Evolutionary conservation across 2,329 filamentous ascomycete species (phyloP), one percentile per base, ranked within the genome.

Genomic region (Exophiala sideris): DNA sequence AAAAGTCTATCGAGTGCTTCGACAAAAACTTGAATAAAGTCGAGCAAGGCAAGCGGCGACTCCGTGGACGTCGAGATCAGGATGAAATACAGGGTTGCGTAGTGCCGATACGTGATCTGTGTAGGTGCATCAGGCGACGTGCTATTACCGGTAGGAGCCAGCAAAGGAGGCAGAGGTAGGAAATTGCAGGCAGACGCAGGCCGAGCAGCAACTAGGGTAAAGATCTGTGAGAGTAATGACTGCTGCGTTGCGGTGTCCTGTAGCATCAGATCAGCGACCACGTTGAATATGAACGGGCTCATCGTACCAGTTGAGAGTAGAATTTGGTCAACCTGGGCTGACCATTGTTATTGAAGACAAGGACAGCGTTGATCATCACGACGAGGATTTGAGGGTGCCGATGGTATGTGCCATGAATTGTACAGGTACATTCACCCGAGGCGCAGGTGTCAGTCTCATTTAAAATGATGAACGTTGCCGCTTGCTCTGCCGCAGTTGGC

Each of bases 321-420:
- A 99, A 99, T 68, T 97, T 97, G 65, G 92, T 97, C 70, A 99
- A 81, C 52, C 94, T 87, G 35, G 94, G 92, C 74, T 99, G 92
- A 61, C 94, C 94, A 66, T 92, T 90, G 77, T 96, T 96, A 69
- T 99, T 99, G 79, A 99, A 99, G 70, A 99, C 92, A 62, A 99
- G 80, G 58, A 99, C 92, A 32, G 95, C 94, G 79, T 96, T 99
- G 73, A 99, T 97, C 94, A 99, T 99, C 64, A 61, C 69, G 54
- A 12, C 14, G 10, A 16, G 35, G 14, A 9, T 5, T 38, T 11
- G 5, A 16, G 14, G 35, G 10, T 12, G 11, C 35, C 10, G 14
- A 10, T 38, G 35, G 14, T 38, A 29, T 29, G 24, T 29, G 5
- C 24, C 24, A 29, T 29, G 24, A 29, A 29, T 8, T 29, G 24